Percentiles rank a stretch among this genome's conserved stretches.
Conservation (phyloP, 1,139 yeast genomes). For the Taphrina confusa region DNA sequence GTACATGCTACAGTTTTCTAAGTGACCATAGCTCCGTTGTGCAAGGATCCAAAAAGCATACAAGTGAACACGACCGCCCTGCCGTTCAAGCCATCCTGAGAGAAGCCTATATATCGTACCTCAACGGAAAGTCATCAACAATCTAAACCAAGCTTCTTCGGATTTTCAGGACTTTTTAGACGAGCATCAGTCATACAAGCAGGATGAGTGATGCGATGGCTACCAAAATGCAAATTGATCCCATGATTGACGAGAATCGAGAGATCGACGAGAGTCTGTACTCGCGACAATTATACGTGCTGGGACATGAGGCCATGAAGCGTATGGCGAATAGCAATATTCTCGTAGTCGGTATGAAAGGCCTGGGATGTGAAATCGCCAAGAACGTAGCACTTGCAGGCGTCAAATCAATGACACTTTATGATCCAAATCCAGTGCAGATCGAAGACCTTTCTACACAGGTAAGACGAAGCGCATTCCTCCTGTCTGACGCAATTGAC, state of each 20-base stretch:
- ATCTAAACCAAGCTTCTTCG: no score
- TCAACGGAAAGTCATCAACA: no score
- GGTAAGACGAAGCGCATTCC: no score
- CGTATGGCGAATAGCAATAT: conserved; percentile 93
- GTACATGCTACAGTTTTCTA: no score
- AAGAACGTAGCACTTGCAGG: conserved; percentile 97
- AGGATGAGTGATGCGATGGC: conserved; percentile 32
- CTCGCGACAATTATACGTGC: conserved; percentile 90
- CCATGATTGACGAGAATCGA: conserved; percentile 34
- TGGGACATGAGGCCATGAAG: conserved; percentile 96
- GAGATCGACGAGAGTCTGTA: conserved; percentile 85
- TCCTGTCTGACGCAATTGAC: neutral
- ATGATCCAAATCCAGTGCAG: conserved; percentile 72
- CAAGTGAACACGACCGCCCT: no score
- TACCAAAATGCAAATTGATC: conserved; percentile 40
- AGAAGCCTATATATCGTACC: no score
- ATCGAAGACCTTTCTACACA: conserved; percentile 81
- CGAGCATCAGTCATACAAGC: no score
- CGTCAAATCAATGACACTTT: conserved; percentile 84
- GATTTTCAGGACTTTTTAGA: no score
- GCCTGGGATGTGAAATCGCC: conserved; percentile 88
- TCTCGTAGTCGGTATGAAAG: conserved; percentile 80
- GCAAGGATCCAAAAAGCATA: no score
- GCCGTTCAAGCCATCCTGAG: no score
- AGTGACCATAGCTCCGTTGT: no score